Evolutionary conservation across 2,329 filamentous ascomycete genomes (phyloP).

Genomic region (Piedraia hortae): DNA sequence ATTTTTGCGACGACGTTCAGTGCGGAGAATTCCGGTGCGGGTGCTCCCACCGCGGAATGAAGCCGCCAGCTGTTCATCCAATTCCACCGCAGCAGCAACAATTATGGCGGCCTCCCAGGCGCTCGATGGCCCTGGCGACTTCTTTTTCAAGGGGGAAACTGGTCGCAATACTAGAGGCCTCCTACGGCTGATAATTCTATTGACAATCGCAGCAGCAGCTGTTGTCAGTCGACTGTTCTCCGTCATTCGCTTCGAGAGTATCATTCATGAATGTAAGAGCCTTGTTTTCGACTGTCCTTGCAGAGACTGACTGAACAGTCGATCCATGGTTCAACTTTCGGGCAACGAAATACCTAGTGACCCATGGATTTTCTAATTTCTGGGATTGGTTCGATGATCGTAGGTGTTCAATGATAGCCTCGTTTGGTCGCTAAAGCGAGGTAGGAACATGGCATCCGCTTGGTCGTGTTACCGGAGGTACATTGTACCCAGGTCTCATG

Average conservation of each 20-base stretch:
- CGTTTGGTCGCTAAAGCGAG: constrained; percentile 1
- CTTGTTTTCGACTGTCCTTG: no score
- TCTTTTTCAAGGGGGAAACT: constrained; percentile 49
- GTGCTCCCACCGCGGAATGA: no score
- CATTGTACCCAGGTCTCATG: constrained; percentile 96
- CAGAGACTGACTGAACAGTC: constrained; percentile 26
- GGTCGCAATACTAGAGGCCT: constrained; percentile 60
- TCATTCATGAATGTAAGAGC: constrained; percentile 95
- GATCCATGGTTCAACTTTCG: constrained; percentile 99
- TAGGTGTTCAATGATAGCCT: constrained; percentile 15
- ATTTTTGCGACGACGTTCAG: no score
- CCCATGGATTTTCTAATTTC: constrained; percentile 94
- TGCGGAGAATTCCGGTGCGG: no score
- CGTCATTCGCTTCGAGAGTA: constrained; percentile 96
- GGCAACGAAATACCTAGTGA: constrained; percentile 88
- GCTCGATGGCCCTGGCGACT: constrained; percentile 8
- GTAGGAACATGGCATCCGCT: constrained; percentile 90
- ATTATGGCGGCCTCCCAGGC: no score
- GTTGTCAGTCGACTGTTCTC: constrained; percentile 89
- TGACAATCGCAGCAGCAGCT: constrained; percentile 70
- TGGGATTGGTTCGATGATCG: constrained; percentile 99
- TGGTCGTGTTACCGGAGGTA: constrained; percentile 90
- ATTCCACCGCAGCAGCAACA: no score
- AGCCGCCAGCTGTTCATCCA: no score
- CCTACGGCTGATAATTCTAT: constrained; percentile 69